Evolutionary conservation across 192 early-diverging fungal genomes (phyloP).

Genomic region (Coemansia sp.): DNA sequence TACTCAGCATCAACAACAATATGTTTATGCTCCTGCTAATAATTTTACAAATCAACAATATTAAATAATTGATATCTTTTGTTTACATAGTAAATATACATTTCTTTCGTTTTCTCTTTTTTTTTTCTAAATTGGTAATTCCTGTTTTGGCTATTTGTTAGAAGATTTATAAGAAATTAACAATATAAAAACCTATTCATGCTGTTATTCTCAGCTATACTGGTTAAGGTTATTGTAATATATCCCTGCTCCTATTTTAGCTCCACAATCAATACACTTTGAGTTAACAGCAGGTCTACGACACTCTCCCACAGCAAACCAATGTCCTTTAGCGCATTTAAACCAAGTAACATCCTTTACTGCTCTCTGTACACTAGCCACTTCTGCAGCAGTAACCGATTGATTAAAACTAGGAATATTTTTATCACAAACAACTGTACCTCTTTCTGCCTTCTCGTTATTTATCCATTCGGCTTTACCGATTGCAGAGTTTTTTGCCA

Average conservation of each 20-base stretch:
- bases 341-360: not conserved
- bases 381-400: no score
- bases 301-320: not conserved
- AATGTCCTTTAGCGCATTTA: not conserved
- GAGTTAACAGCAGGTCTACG: not conserved
- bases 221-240: no score
- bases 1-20: slow-evolving; percentile 14
- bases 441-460: no score
- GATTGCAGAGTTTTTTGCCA: no score
- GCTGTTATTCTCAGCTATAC: no score
- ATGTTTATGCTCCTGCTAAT: slow-evolving; percentile 40
- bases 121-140: no score
- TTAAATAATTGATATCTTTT: not conserved
- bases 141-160: no score
- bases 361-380: no score
- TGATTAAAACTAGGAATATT: no score
- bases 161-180: no score
- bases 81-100: not conserved
- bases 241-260: not conserved
- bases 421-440: no score
- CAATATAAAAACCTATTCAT: not conserved
- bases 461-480: no score
- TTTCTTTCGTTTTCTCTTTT: not conserved
- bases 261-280: not conserved
- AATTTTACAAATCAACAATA: slow-evolving; percentile 19